Evolutionary conservation across 164 flowering plant species (phyloP), one percentile per base, ranked within the genome.

Genomic region (Dillenia turbinata): DNA sequence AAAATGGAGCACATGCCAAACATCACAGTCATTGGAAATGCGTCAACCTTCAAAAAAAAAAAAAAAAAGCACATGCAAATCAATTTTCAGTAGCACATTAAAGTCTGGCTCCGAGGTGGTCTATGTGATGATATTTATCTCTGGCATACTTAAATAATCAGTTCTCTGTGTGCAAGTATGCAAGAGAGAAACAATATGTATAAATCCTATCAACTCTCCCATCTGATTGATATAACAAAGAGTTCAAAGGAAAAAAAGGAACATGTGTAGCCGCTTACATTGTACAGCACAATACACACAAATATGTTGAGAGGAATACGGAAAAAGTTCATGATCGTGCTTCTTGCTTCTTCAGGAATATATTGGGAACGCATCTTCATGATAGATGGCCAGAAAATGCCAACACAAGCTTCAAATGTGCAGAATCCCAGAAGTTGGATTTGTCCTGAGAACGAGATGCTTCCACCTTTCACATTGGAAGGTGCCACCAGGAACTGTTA

Each of bases 241-340:
- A n/a, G n/a, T n/a, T n/a, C n/a, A 33, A 0, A 6, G 7, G 40
- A 5, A 6, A 33, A 6, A 33, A 7, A 33, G n/a, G n/a, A n/a
- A n/a, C n/a, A 33, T 4, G 40, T 33, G 40, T 5, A 33, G 44
- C 16, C 22, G 74, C 87, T n/a, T 78, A 90, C 98, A 81, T 93
- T 90, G 80, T 90, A 93, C 47, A 93, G 76, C 62, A 93, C 91
- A 47, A 93, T 67, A 75, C 98, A 93, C 52, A 93, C 97, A 57
- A 93, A 88, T 66, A 93, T 82, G 63, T 93, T 93, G 47, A 90
- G 90, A 65, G 98, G 98, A 74, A 93, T 88, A 45, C 98, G 92
- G 90, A 93, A 93, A 77, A 93, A 93, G 77, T 90, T 93, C 97
- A 93, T 90, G 69, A 93, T 90, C 64, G 96, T 93, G 88, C 98